phyloP scores from a whole-genome alignment of 2,329 filamentous ascomycete genomes.

The Epichloe amarillans region DNA sequence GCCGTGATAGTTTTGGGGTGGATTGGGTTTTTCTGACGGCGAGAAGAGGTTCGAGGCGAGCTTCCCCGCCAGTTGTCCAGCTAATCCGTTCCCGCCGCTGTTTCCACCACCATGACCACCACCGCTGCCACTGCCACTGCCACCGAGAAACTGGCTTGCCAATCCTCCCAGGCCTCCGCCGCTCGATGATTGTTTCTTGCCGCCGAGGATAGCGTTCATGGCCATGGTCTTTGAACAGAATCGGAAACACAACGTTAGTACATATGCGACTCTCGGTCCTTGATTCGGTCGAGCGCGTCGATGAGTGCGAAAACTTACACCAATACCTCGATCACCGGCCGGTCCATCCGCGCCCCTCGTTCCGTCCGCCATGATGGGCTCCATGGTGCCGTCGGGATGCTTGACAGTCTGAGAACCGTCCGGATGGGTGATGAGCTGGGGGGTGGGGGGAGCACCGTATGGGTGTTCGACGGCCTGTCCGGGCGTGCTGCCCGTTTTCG shows the following conservation, averaged over 20 bases:
- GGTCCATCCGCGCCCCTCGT: slow-evolving; percentile 37
- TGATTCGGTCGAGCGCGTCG: not conserved
- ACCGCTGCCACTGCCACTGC: slow-evolving; percentile 13
- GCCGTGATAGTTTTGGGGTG: slow-evolving; percentile 35
- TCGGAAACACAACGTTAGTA: not conserved
- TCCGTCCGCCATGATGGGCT: slow-evolving; percentile 42
- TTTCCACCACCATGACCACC: slow-evolving; percentile 24
- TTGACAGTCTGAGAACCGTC: slow-evolving; percentile 50
- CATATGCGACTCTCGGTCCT: not conserved
- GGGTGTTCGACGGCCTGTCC: slow-evolving; percentile 44
- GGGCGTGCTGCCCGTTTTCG: slow-evolving; percentile 47
- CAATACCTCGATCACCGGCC: slow-evolving; percentile 47
- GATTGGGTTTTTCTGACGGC: slow-evolving; percentile 28
- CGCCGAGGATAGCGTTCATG: slow-evolving; percentile 43
- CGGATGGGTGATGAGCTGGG: slow-evolving; percentile 46
- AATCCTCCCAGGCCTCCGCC: slow-evolving; percentile 12
- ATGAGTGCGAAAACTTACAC: slow-evolving; percentile 34
- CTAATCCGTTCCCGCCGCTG: slow-evolving; percentile 26
- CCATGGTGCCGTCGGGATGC: slow-evolving; percentile 46
- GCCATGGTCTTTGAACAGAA: slow-evolving; percentile 38
- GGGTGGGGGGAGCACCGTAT: slow-evolving; percentile 40
- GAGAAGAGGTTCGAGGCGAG: slow-evolving; percentile 43
- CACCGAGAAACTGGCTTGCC: slow-evolving; percentile 4
- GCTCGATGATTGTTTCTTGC: slow-evolving; percentile 21
- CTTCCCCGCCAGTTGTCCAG: slow-evolving; percentile 44